Conservation (phyloP, 441 rosid species). For the Pelargonium myrrhifolium region DNA sequence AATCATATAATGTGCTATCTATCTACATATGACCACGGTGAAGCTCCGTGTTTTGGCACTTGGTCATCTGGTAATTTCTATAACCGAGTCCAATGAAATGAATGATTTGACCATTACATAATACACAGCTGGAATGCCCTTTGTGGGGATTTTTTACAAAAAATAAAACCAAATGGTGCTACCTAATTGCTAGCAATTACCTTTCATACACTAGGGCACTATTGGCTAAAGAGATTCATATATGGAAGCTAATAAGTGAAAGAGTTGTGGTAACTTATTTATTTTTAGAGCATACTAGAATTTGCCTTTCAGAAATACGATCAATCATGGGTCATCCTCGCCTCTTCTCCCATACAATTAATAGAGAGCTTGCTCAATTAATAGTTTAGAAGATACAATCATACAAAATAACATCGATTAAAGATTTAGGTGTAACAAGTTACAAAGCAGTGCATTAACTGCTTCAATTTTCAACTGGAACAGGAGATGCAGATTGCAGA, state of each 20-base stretch:
- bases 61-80: neutral
- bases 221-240: neutral
- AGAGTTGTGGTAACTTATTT: neutral
- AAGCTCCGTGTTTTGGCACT: neutral
- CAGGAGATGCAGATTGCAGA: slow-evolving; percentile 5
- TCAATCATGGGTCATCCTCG: neutral
- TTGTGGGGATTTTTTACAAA: neutral
- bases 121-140: neutral
- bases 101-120: neutral
- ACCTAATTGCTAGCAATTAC: neutral
- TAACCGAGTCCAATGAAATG: neutral
- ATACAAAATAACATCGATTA: no score
- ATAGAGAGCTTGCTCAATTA: no score
- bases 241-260: neutral
- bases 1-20: neutral
- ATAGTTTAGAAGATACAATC: no score
- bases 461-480: neutral
- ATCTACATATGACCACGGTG: neutral
- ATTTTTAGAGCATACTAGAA: neutral
- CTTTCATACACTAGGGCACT: neutral
- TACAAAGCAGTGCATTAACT: neutral
- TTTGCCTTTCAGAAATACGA: neutral
- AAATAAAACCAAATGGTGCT: neutral
- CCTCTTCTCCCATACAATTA: neutral
- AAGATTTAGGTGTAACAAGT: neutral